Base-by-base conservation (phyloP, 345 rosid genomes). In the Gossypium mustelinum region DNA sequence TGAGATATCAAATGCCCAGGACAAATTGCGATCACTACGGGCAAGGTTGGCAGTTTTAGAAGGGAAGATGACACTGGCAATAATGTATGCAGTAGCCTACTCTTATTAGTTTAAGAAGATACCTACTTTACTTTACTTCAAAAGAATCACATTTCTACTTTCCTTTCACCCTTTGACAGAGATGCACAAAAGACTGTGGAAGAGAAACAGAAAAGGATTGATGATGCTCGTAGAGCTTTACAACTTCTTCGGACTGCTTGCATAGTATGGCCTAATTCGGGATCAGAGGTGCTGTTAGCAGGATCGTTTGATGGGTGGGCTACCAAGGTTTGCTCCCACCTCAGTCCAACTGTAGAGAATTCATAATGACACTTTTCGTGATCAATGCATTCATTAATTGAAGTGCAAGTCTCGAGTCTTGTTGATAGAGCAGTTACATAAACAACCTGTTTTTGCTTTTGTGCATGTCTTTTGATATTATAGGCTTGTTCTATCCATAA, bases 231-330 rank as follows among this genome's bases (percentile, higher is more conserved):
- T 29, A 87, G 86, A 85, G 94, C 89, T 29, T 82, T 88, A 75
- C 85, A 72, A 57, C 83, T 88, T 77, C 88, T 93, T 51, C 89
- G 94, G 13, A 84, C 83, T 16, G 86, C 89, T 56, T 89, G 85
- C 82, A 80, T 95, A 79, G 89, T 89, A 65, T 95, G 97, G 97
- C 94, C 94, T 75, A 91, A 86, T 85, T 80, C 87, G 45, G 98
- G 97, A 70, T 80, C 90, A 45, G 98, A 88, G 83, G 97, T 95
- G 78, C 84, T 93, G 65, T 74, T 95, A 55, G 83, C 89, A 47
- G 98, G 99, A 72, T 93, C 99, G 11, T 95, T 87, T 82, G 99
- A 95, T 58, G 97, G 99, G 52, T 95, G 99, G 99, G 77, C 89
- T 20, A 81, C 94, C 43, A 84, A 93, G 97, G 99, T 93, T 74